Evolutionary conservation across 768 basidiomycete genomes (phyloP).

Genomic region (Tricholoma hemisulphureum): DNA sequence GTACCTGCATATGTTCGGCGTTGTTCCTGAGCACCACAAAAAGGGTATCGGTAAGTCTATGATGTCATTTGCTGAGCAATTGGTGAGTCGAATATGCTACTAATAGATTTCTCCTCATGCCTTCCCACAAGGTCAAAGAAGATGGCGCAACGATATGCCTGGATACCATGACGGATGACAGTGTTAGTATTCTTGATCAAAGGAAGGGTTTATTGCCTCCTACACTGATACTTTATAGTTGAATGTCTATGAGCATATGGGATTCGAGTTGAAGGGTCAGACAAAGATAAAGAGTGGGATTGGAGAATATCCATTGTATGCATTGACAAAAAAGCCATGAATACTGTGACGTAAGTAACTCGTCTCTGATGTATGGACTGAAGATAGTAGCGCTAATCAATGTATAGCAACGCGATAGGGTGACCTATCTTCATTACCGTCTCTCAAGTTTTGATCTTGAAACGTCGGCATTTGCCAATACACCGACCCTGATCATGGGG

Average conservation of each 20-base stretch:
- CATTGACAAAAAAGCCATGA: background rate
- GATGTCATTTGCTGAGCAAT: slow-evolving; percentile 20
- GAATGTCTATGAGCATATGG: slow-evolving; percentile 22
- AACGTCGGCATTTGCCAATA: too few species aligned
- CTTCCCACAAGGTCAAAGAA: slow-evolving; percentile 14
- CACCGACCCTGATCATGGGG: too few species aligned
- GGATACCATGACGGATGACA: slow-evolving; percentile 23
- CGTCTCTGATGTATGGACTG: too few species aligned
- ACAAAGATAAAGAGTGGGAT: slow-evolving; percentile 4
- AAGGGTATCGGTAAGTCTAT: slow-evolving; percentile 15
- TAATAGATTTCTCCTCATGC: too few species aligned
- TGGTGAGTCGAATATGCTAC: slow-evolving; percentile 11
- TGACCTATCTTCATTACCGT: too few species aligned
- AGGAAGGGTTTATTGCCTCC: background rate
- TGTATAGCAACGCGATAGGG: too few species aligned
- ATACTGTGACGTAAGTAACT: too few species aligned
- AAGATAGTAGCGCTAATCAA: too few species aligned
- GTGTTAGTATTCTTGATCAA: slow-evolving; percentile 12
- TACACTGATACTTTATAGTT: slow-evolving; percentile 10
- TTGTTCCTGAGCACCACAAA: slow-evolving; percentile 4
- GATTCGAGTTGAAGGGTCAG: slow-evolving; percentile 17
- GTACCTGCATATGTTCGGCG: slow-evolving; percentile 8
- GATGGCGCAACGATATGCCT: slow-evolving; percentile 14
- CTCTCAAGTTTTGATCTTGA: too few species aligned
- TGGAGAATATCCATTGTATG: background rate